phyloP scores from a whole-genome alignment of 179 eudicot genomes.

The Silene noctiflora region DNA sequence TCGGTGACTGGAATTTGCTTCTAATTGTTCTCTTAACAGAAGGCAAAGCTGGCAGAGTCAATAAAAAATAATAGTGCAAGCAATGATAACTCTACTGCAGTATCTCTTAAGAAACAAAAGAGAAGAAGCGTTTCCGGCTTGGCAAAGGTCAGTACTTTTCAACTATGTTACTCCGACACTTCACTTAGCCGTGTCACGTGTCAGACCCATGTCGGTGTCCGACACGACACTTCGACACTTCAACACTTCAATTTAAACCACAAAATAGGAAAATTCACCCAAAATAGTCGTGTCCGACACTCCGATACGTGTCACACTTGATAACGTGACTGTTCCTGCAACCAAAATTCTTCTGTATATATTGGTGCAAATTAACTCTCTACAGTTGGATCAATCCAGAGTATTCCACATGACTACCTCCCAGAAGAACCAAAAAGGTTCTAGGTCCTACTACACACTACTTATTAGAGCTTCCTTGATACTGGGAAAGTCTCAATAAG shows the following conservation, averaged over 20 bases:
- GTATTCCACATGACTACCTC: not conserved
- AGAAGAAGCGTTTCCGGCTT: conserved; percentile 58
- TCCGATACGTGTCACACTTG: no score
- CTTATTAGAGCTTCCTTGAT: not conserved
- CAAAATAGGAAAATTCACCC: no score
- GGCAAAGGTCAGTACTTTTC: conserved; percentile 57
- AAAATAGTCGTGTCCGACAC: no score
- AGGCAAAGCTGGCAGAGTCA: conserved; percentile 30
- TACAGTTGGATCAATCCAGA: not conserved
- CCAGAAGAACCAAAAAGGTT: not conserved
- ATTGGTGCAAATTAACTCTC: not conserved
- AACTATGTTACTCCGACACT: no score
- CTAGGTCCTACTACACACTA: conserved; percentile 1
- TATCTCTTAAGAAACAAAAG: conserved; percentile 49
- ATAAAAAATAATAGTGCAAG: conserved; percentile 27
- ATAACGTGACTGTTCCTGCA: not conserved
- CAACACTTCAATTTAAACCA: no score
- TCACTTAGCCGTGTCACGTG: no score
- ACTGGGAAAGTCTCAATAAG: not conserved
- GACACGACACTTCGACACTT: no score
- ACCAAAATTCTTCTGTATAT: not conserved
- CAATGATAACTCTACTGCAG: conserved; percentile 40
- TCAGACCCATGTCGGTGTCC: no score
- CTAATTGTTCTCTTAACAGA: conserved; percentile 27
- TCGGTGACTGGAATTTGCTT: not conserved